Conservation (phyloP, 2,329 filamentous ascomycete genomes). For the Claviceps quebecensis region DNA sequence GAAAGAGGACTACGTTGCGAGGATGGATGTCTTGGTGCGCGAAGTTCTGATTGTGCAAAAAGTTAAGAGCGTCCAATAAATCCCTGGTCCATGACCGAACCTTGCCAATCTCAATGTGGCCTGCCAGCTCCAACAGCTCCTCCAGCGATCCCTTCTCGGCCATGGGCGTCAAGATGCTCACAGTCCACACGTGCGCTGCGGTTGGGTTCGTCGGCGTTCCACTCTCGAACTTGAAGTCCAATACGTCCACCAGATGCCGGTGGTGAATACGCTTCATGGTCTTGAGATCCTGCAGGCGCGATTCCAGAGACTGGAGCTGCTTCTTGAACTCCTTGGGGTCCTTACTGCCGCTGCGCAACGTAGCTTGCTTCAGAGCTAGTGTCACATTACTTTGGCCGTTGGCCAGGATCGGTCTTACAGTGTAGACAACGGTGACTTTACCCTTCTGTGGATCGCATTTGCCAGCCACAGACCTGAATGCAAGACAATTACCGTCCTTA, state of each 20-base stretch:
- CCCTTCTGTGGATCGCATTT: conserved; percentile 53
- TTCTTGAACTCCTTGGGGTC: conserved; percentile 56
- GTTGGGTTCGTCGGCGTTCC: conserved; percentile 26
- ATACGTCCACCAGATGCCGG: conserved; percentile 60
- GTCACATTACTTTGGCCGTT: conserved; percentile 42
- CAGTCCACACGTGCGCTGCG: conserved; percentile 43
- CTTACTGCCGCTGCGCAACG: conserved; percentile 41
- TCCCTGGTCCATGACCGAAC: conserved; percentile 86
- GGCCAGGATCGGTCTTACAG: conserved; percentile 53
- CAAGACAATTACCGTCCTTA: conserved; percentile 44
- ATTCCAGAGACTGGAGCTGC: conserved; percentile 62
- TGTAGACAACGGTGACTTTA: conserved; percentile 53
- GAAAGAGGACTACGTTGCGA: conserved; percentile 64
- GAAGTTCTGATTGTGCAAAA: conserved; percentile 71
- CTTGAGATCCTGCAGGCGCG: conserved; percentile 61
- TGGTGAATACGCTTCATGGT: conserved; percentile 60
- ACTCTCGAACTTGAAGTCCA: conserved; percentile 69
- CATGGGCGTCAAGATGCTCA: conserved; percentile 62
- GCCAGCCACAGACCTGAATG: conserved; percentile 58
- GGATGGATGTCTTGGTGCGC: conserved; percentile 73
- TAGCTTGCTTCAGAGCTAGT: conserved; percentile 61
- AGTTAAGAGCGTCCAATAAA: conserved; percentile 76
- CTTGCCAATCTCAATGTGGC: conserved; percentile 57
- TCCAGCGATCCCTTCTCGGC: conserved; percentile 72
- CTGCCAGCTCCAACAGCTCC: conserved; percentile 69